These are phyloP conservation scores for Lentinula boryana DNA, from an alignment of 768 basidiomycete species.

Conservation along the genomic window DNA sequence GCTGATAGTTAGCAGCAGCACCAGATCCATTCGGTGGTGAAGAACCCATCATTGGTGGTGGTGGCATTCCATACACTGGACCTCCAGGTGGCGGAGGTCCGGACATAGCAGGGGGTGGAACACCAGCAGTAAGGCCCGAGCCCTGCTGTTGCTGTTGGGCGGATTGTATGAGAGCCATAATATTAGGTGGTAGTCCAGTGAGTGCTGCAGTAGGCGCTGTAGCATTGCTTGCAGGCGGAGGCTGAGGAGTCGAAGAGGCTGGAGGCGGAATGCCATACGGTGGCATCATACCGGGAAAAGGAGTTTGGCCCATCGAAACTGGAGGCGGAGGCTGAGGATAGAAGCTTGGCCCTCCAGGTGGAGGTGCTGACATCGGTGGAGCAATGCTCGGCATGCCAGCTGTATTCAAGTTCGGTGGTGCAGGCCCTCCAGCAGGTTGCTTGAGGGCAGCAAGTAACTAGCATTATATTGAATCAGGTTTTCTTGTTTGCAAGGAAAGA, in stretches of 20 bases:
- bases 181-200: slow-evolving; percentile 55
- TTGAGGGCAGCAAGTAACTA: slow-evolving; percentile 75
- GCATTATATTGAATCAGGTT: not conserved
- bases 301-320: slow-evolving; percentile 19
- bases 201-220: slow-evolving; percentile 27
- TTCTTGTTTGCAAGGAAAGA: not conserved
- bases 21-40: slow-evolving; percentile 31
- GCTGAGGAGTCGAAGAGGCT: slow-evolving; percentile 12
- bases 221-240: slow-evolving; percentile 29
- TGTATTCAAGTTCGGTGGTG: slow-evolving; percentile 20
- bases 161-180: slow-evolving; percentile 55
- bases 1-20: slow-evolving; percentile 46
- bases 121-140: slow-evolving; percentile 28
- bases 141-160: slow-evolving; percentile 31
- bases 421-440: slow-evolving; percentile 46
- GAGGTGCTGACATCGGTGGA: slow-evolving; percentile 17
- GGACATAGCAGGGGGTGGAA: slow-evolving; percentile 29
- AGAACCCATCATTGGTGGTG: slow-evolving; percentile 37
- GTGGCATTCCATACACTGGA: slow-evolving; percentile 34
- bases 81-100: slow-evolving; percentile 8
- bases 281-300: slow-evolving; percentile 27
- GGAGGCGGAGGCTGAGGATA: slow-evolving; percentile 41
- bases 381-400: slow-evolving; percentile 26
- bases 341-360: slow-evolving; percentile 19
- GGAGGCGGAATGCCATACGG: slow-evolving; percentile 19